These are phyloP conservation scores for Physaria fendleri DNA, from an alignment of 345 rosid genomes.

Conservation along the genomic window DNA sequence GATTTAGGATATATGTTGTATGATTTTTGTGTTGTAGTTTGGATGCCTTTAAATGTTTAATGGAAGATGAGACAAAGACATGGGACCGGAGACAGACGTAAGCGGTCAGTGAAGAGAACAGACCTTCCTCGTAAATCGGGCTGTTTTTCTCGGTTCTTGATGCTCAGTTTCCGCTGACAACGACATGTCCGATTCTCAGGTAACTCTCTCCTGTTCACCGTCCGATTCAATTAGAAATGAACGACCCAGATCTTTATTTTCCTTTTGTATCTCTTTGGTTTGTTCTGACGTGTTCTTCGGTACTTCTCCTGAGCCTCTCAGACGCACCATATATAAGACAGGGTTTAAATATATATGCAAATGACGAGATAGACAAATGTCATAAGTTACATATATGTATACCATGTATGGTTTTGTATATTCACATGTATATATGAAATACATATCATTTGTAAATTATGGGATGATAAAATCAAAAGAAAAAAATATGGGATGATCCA, in stretches of 20 bases:
- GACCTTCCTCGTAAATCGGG: constrained; percentile 42
- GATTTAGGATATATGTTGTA: too few species aligned
- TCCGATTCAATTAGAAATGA: constrained; percentile 11
- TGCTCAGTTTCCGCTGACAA: constrained; percentile 55
- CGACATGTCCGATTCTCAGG: constrained; percentile 46
- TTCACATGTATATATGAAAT: not conserved
- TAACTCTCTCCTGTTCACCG: constrained; percentile 13
- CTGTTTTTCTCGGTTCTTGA: constrained; percentile 41
- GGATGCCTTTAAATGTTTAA: constrained; percentile 19
- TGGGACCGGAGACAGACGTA: constrained; percentile 31
- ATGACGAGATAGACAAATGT: not conserved
- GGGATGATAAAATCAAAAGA: too few species aligned
- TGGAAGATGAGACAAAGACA: constrained; percentile 15
- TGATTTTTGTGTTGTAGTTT: constrained; percentile 21
- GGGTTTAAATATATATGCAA: not conserved
- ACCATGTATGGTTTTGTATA: not conserved
- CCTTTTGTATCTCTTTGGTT: constrained; percentile 38
- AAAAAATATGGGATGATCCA: not conserved
- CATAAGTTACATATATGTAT: not conserved
- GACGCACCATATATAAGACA: constrained; percentile 26
- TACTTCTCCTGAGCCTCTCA: constrained; percentile 27
- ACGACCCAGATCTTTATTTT: constrained; percentile 34
- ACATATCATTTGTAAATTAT: not conserved
- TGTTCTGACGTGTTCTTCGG: constrained; percentile 39
- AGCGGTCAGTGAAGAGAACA: constrained; percentile 31